Conservation (phyloP, 2,329 filamentous ascomycete genomes). For the Diaporthe capsici region DNA sequence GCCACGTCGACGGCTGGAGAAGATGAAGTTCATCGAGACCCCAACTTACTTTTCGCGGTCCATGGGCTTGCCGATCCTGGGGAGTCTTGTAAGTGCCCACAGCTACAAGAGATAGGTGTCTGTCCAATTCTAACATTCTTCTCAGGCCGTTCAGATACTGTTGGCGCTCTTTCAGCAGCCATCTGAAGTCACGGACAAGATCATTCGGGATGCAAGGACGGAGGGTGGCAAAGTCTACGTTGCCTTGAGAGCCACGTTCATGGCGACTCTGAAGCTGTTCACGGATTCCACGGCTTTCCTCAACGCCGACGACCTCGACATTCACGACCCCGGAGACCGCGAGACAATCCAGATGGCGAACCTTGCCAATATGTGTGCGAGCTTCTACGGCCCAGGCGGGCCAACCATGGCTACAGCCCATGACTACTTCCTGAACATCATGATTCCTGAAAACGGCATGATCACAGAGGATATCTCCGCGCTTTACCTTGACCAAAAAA, state of each 20-base stretch:
- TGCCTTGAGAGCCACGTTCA: constrained; percentile 51
- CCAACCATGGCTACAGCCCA: constrained; percentile 59
- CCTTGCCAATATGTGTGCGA: constrained; percentile 58
- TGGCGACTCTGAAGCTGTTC: constrained; percentile 51
- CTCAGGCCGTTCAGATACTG: constrained; percentile 55
- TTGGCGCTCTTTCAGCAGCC: constrained; percentile 53
- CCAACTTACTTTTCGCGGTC: constrained; percentile 52
- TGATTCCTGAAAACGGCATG: constrained; percentile 55
- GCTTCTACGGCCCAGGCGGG: constrained; percentile 47
- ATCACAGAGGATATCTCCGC: constrained; percentile 58
- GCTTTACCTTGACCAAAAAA: constrained; percentile 63
- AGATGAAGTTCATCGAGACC: constrained; percentile 53
- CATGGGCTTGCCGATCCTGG: constrained; percentile 54
- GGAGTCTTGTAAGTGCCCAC: constrained; percentile 48
- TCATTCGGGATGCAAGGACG: constrained; percentile 49
- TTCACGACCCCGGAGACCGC: constrained; percentile 54
- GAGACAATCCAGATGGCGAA: constrained; percentile 63
- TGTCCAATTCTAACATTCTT: not conserved
- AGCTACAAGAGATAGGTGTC: not conserved
- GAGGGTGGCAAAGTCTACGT: constrained; percentile 54
- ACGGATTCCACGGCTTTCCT: constrained; percentile 51
- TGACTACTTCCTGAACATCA: constrained; percentile 61
- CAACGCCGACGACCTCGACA: constrained; percentile 55
- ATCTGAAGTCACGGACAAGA: constrained; percentile 48
- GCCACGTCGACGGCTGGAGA: constrained; percentile 46